Evolutionary conservation across 345 rosid genomes (phyloP).

Genomic region (Acer yangbiense): DNA sequence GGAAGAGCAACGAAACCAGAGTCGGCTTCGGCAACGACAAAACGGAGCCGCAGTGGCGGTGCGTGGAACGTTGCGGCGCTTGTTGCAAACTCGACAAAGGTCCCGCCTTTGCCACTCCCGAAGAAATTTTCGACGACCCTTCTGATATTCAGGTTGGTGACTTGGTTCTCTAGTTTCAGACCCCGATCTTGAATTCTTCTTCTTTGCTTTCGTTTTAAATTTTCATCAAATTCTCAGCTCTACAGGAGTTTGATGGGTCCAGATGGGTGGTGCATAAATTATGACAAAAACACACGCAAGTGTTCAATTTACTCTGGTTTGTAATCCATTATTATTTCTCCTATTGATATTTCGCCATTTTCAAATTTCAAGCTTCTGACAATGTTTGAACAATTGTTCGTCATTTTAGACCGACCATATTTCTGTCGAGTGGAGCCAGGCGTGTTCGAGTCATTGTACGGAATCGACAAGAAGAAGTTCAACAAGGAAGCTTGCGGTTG

Average conservation of each 20-base stretch:
- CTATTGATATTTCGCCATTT: background rate
- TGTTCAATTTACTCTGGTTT: slow-evolving; percentile 82
- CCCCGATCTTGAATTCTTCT: slow-evolving; percentile 22
- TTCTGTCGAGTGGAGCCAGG: slow-evolving; percentile 80
- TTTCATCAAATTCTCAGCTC: slow-evolving; percentile 37
- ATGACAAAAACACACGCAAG: slow-evolving; percentile 70
- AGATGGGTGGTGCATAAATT: slow-evolving; percentile 89
- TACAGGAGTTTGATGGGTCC: slow-evolving; percentile 68
- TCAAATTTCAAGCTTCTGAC: background rate
- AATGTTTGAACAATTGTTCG: background rate
- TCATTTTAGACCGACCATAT: slow-evolving; percentile 67
- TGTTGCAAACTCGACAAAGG: slow-evolving; percentile 91
- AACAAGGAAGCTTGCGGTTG: slow-evolving; percentile 72
- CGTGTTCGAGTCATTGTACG: slow-evolving; percentile 56
- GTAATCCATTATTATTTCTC: background rate
- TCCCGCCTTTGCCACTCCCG: slow-evolving; percentile 71
- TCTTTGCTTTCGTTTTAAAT: background rate
- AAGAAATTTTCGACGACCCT: slow-evolving; percentile 69
- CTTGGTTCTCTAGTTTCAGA: background rate
- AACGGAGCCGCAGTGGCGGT: slow-evolving; percentile 62
- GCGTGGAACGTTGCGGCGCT: slow-evolving; percentile 79
- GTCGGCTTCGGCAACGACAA: slow-evolving; percentile 45
- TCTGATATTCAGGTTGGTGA: slow-evolving; percentile 54
- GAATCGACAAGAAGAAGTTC: slow-evolving; percentile 62
- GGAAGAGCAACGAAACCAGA: slow-evolving; percentile 10